Evolutionary conservation across 2,329 filamentous ascomycete genomes (phyloP).

Genomic region (Fusarium sp.): DNA sequence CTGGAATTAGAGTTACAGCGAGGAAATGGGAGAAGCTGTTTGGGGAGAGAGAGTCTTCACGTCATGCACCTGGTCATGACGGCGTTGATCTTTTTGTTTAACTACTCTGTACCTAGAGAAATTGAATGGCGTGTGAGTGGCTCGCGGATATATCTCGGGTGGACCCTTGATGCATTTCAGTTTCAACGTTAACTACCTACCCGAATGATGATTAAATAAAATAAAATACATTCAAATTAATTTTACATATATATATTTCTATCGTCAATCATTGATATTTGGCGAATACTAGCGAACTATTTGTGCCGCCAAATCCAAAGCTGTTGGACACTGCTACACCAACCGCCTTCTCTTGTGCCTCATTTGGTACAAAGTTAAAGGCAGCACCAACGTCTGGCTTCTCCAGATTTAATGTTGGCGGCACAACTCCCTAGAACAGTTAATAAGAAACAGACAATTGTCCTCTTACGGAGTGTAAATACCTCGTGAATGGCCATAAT

Average conservation of each 20-base stretch:
- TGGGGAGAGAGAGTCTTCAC: conserved; percentile 41
- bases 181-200: no score
- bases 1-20: conserved; percentile 10
- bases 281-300: conserved; percentile 87
- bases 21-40: conserved; percentile 21
- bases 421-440: conserved; percentile 75
- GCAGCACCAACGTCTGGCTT: conserved; percentile 74
- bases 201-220: no score
- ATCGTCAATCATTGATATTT: conserved; percentile 32
- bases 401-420: conserved; percentile 87
- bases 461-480: conserved; percentile 51
- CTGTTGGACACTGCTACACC: conserved; percentile 89
- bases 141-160: conserved; percentile 46
- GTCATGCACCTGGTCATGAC: conserved; percentile 50
- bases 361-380: conserved; percentile 87
- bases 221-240: conserved; percentile 5
- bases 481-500: conserved; percentile 85
- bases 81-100: conserved; percentile 45
- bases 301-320: conserved; percentile 97
- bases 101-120: conserved; percentile 10
- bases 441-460: conserved; percentile 5
- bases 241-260: neutral
- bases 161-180: conserved; percentile 16
- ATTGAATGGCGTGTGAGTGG: conserved; percentile 37
- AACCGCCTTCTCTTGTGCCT: conserved; percentile 77